phyloP scores from a whole-genome alignment of 176 grass and related monocot species.

The Aegilops longissima region DNA sequence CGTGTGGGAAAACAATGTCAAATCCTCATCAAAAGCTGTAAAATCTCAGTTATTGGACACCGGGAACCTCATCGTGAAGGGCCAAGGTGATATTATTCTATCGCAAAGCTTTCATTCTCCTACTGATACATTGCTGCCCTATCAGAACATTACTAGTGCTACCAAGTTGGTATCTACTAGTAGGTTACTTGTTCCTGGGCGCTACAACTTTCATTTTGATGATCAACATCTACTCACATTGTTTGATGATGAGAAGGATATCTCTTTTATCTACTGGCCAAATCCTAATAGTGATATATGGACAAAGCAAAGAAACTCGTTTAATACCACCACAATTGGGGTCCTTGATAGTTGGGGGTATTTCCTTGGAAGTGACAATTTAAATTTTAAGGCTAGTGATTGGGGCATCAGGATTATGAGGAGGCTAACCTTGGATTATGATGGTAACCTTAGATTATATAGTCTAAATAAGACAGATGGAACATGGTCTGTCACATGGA shows the following conservation, averaged over 20 bases:
- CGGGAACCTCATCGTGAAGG: conserved; percentile 39
- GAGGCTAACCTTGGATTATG: conserved; percentile 48
- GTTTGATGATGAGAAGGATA: conserved; percentile 35
- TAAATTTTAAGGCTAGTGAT: conserved; percentile 35
- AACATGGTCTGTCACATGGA: conserved; percentile 56
- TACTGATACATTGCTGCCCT: conserved; percentile 44
- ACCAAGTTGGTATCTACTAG: conserved; percentile 33
- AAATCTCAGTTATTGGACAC: conserved; percentile 11
- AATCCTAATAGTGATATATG: conserved; percentile 25
- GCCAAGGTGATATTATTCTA: background rate
- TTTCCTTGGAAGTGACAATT: conserved; percentile 38
- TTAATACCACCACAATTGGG: conserved; percentile 27
- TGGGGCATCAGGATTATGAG: conserved; percentile 33
- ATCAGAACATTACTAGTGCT: conserved; percentile 30
- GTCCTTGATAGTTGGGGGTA: conserved; percentile 22
- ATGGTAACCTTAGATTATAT: conserved; percentile 51
- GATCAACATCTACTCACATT: conserved; percentile 42
- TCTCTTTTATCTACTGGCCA: conserved; percentile 54
- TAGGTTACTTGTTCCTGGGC: conserved; percentile 39
- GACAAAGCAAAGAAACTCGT: conserved; percentile 11
- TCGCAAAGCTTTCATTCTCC: conserved; percentile 54
- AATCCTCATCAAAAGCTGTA: background rate
- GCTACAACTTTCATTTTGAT: conserved; percentile 49
- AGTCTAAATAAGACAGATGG: conserved; percentile 22
- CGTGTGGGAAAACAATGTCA: conserved; percentile 39